Base-by-base conservation (phyloP, 441 rosid genomes). In the Erodium trifolium region DNA sequence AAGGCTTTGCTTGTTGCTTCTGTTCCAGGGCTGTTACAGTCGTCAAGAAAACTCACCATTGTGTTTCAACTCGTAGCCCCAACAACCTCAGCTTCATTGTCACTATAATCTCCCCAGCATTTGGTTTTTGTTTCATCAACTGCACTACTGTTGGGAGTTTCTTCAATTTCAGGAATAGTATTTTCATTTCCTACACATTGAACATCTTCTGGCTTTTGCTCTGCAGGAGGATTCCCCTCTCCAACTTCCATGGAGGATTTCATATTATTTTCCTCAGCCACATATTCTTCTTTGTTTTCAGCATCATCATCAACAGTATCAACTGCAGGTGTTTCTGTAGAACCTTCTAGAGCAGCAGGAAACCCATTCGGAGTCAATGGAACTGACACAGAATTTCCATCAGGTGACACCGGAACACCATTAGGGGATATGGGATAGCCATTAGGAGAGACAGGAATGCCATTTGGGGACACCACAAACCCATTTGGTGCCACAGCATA, bases 31-130 rank as follows among this genome's bases (percentile, higher is more conserved):
- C 65, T 17, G 18, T 62, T 74, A 66, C 67, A 37, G 41, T 37
- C 5, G 49, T 67, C 39, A 41, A 57, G 60, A 59, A 71, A 73
- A 70, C 13, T 63, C 62, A 41, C 17, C 34, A 43, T 68, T 65
- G 13, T 75, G 49, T 76, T 70, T 90, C 82, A 90, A 74, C 88
- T 74, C n/a, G 83, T 72, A 77, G 85, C 90, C 81, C 86, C 96
- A 70, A 85, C 87, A 62, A 72, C 71, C 72, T 92, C 96, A 10
- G 81, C 74, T 83, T 92, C 97, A n/a, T 71, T 73, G 63, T 92
- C 99, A 23, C 89, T 90, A 82, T 86, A 82, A 79, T 90, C 98
- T 72, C 86, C 94, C 96, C 97, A 92, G 67, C 87, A 78, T 77
- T 90, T 90, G 78, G 73, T 74, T 70, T 72, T 80, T 64, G 83